Conservation (phyloP, 2,329 filamentous ascomycete genomes). For the Aspergillus proliferans region DNA sequence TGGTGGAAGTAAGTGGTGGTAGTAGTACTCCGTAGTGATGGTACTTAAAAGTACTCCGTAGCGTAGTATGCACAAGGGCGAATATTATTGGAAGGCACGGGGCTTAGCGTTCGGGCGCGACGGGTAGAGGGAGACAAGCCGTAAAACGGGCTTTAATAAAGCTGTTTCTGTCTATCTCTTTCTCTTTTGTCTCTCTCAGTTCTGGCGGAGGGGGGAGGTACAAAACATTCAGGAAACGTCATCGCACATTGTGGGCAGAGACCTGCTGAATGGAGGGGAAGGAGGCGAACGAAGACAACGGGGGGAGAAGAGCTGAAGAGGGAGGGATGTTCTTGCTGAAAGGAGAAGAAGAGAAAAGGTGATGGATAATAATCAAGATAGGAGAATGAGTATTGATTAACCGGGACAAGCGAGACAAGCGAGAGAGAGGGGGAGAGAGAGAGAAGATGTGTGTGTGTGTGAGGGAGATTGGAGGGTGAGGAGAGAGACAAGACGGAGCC, state of each 20-base stretch:
- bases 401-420: not conserved
- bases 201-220: not conserved
- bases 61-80: no score
- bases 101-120: no score
- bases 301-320: not conserved
- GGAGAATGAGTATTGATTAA: not conserved
- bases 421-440: not conserved
- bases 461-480: not conserved
- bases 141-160: no score
- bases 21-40: not conserved
- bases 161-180: no score
- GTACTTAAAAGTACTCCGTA: no score
- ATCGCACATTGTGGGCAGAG: not conserved
- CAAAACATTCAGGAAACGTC: not conserved
- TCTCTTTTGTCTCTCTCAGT: not conserved
- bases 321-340: no score
- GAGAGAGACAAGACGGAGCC: not conserved
- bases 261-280: not conserved
- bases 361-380: no score
- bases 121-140: no score
- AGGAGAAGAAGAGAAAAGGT: no score
- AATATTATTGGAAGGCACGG: no score
- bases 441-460: not conserved
- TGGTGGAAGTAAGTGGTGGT: not conserved
- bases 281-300: constrained; percentile 1